Percentiles rank a stretch among this genome's conserved stretches.
These are phyloP conservation scores for Metschnikowia santaceciliae DNA, from an alignment of 805 yeast species.

Conservation along the genomic window DNA sequence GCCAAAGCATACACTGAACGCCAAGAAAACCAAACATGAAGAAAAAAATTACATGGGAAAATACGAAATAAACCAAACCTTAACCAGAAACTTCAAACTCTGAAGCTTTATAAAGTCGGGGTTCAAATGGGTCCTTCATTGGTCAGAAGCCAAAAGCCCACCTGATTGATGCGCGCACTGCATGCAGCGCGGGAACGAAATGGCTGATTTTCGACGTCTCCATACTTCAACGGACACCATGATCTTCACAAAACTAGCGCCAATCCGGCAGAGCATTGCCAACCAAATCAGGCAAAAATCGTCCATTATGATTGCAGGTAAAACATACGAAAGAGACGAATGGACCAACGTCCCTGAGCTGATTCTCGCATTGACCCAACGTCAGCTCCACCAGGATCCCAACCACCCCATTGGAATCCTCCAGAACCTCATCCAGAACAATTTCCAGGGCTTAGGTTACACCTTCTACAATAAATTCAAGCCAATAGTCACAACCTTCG, in stretches of 20 bases:
- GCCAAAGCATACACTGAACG: no score
- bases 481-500: conserved; percentile 77
- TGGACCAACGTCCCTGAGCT: conserved; percentile 84
- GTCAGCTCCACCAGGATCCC: conserved; percentile 68
- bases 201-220: not conserved
- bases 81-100: no score
- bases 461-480: conserved; percentile 75
- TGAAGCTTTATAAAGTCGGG: no score
- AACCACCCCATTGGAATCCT: conserved; percentile 90
- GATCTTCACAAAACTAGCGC: conserved; percentile 1
- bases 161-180: not conserved
- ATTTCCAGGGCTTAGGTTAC: conserved; percentile 63
- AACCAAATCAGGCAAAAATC: conserved; percentile 16
- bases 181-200: not conserved
- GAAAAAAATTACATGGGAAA: no score
- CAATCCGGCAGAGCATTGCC: not conserved
- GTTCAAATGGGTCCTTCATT: not conserved
- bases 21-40: no score
- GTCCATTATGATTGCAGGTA: conserved; percentile 40
- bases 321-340: conserved; percentile 56
- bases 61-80: no score
- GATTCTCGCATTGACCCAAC: conserved; percentile 61
- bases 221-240: not conserved
- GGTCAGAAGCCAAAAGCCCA: not conserved
- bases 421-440: conserved; percentile 64